These are phyloP conservation scores for Saccharomycopsis sp. DNA, from an alignment of 805 yeast species.

Conservation along the genomic window DNA sequence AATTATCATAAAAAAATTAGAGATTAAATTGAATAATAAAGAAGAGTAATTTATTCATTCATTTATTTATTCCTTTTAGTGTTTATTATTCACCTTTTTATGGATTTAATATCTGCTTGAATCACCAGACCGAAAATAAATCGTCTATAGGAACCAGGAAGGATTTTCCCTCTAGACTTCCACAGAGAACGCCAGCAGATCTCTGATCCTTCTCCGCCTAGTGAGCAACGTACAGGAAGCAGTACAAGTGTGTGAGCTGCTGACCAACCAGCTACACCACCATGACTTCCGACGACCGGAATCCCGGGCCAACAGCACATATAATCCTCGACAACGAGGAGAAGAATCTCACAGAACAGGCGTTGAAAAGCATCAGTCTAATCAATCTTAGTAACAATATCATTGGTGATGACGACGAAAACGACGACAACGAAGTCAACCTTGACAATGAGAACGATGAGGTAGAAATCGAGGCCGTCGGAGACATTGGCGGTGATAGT, in stretches of 20 bases:
- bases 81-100: too few species aligned
- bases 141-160: not conserved
- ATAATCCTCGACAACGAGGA: not conserved
- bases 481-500: not conserved
- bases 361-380: not conserved
- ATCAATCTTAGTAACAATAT: not conserved
- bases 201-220: not conserved
- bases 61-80: too few species aligned
- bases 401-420: not conserved
- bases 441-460: slow-evolving; percentile 1
- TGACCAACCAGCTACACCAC: not conserved
- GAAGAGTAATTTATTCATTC: too few species aligned
- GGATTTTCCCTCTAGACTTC: too few species aligned
- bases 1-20: too few species aligned
- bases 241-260: not conserved
- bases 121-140: too few species aligned
- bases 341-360: not conserved
- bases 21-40: not conserved
- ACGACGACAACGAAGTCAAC: not conserved
- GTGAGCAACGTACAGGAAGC: not conserved
- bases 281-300: not conserved
- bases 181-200: not conserved
- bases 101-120: too few species aligned
- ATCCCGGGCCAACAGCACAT: not conserved
- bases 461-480: slow-evolving; percentile 1